Evolutionary conservation across 2,329 filamentous ascomycete genomes (phyloP).

Genomic region (Ophiosphaerella narmari): DNA sequence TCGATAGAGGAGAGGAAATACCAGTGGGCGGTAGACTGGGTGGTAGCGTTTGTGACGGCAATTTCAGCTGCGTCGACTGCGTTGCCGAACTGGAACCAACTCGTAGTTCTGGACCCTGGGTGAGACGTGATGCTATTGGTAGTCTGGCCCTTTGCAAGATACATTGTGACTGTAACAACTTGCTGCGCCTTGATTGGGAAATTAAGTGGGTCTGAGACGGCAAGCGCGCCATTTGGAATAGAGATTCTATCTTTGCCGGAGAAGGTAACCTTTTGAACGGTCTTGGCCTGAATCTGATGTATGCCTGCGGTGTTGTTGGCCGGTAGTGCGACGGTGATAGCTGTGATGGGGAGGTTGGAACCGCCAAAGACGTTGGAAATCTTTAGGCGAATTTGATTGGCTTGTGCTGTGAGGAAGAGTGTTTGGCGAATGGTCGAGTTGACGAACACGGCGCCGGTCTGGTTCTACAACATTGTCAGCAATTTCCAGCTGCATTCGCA

Average conservation of each 20-base stretch:
- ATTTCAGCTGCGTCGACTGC: constrained; percentile 55
- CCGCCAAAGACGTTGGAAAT: constrained; percentile 69
- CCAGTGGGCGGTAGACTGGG: constrained; percentile 51
- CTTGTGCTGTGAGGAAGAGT: constrained; percentile 62
- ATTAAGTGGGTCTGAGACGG: constrained; percentile 65
- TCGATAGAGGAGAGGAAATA: constrained; percentile 65
- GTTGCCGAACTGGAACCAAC: constrained; percentile 60
- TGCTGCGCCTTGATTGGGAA: constrained; percentile 57
- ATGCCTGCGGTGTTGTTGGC: constrained; percentile 59
- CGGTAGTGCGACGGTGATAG: constrained; percentile 62
- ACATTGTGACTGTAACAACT: constrained; percentile 63
- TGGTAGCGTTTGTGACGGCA: constrained; percentile 43
- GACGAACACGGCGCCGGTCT: constrained; percentile 58
- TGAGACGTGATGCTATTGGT: constrained; percentile 65
- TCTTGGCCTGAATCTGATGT: constrained; percentile 56
- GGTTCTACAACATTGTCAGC: constrained; percentile 49
- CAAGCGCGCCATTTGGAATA: constrained; percentile 60
- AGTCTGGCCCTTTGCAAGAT: constrained; percentile 60
- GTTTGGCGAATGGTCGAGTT: constrained; percentile 71
- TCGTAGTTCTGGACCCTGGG: constrained; percentile 67
- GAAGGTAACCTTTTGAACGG: constrained; percentile 62
- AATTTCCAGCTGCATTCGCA: neutral
- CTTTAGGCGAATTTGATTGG: constrained; percentile 63
- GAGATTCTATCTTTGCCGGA: constrained; percentile 56
- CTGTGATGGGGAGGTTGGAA: constrained; percentile 63